Percentiles rank a stretch among this genome's conserved stretches.
Conservation (phyloP, 2,329 filamentous ascomycete genomes). For the Trichoderma atroviride region DNA sequence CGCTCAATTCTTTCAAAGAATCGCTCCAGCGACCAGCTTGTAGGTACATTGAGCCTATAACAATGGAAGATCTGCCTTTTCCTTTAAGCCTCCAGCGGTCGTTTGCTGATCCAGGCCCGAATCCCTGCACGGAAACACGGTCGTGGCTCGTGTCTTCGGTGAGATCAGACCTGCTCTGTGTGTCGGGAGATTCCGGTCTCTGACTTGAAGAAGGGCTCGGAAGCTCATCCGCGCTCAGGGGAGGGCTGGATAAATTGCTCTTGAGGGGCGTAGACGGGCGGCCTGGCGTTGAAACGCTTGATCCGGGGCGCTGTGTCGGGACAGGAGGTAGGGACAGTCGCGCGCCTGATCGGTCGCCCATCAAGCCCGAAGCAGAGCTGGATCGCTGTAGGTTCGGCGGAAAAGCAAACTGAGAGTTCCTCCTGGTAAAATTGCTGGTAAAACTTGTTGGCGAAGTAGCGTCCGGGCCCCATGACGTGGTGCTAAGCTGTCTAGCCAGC, state of each 20-base stretch:
- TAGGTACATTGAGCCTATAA: constrained; percentile 83
- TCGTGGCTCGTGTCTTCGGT: constrained; percentile 55
- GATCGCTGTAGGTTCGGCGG: constrained; percentile 51
- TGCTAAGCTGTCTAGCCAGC: constrained; percentile 45
- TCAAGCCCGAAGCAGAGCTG: constrained; percentile 53
- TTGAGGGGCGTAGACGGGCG: constrained; percentile 56
- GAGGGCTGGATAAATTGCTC: constrained; percentile 52
- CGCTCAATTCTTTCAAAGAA: constrained; percentile 79
- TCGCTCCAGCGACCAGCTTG: constrained; percentile 89
- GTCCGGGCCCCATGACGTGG: constrained; percentile 45
- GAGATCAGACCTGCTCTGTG: constrained; percentile 43
- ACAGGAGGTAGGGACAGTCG: constrained; percentile 84
- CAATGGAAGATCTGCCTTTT: constrained; percentile 75
- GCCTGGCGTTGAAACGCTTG: constrained; percentile 50
- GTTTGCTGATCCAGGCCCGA: constrained; percentile 69
- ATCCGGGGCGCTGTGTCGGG: constrained; percentile 49
- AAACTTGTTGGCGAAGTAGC: constrained; percentile 43
- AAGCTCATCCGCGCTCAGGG: constrained; percentile 54
- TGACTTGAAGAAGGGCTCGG: constrained; percentile 38
- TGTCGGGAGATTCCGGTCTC: constrained; percentile 48
- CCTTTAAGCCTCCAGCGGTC: constrained; percentile 80
- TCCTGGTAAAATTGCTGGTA: constrained; percentile 46
- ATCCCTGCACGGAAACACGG: constrained; percentile 68
- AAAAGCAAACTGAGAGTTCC: constrained; percentile 59
- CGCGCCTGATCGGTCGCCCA: constrained; percentile 60